Evolutionary conservation across 2,329 filamentous ascomycete genomes (phyloP), one percentile per base, ranked within the genome.

Genomic region (Lecanosticta acicola): DNA sequence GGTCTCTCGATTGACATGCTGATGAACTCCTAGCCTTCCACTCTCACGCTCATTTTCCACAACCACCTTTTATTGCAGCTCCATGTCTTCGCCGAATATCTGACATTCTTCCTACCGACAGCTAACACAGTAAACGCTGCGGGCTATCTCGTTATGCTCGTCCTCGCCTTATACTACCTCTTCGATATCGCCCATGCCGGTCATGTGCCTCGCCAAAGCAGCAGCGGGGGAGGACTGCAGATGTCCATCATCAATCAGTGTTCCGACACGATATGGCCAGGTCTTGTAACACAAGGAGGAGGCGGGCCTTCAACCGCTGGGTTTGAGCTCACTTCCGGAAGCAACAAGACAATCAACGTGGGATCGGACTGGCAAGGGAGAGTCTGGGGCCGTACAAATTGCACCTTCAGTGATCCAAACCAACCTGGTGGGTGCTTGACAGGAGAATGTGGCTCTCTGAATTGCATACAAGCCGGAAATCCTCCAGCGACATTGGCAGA

Each of bases 371-470:
- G 87, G 87, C 82, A 86, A 62, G 87, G 87, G 8, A 79, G 87
- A 43, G 73, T 93, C 20, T 93, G 87, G 87, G 87, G 82, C 10
- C 75, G 87, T 43, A 91, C 87, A 14, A 93, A 93, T 62, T 94
- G 87, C 68, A 85, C 78, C 32, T 87, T 89, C 64, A 80, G 83
- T 56, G 72, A 72, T 13, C 75, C 80, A 39, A 84, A 82, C 1
- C 66, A 67, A 17, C 70, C 68, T 48, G 65, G 68, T 21, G 65
- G 63, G 34, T 93, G 87, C 66, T 65, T 72, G 41, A 88, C 86
- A 2, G 87, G 87, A 5, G 87, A 93, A 65, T 93, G 87, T 64
- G 80, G 81, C 48, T 76, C 78, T 48, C 59, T 91, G 48, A 71
- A 84, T 59, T 94, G 85, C 68, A 71, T 77, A 57, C 52, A 56